A percentile compares a stretch with the other conserved stretches of the same genome.
Evolutionary conservation across 768 basidiomycete genomes (phyloP).

Genomic region (Mycena rosella): DNA sequence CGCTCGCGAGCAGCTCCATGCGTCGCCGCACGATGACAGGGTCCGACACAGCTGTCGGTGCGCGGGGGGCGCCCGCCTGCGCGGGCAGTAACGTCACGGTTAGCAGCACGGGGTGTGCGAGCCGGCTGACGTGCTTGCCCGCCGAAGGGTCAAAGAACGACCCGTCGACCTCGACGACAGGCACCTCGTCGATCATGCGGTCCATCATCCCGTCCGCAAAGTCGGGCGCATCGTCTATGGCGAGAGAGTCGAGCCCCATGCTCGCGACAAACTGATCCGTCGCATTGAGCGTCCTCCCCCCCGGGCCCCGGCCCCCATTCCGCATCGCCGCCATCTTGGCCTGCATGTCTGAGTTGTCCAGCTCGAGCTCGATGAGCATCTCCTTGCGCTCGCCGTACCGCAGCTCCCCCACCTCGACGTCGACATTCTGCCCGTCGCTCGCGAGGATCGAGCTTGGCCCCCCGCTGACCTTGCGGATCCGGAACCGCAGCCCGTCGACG

Average conservation of each 20-base stretch:
- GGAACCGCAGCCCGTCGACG: constrained; percentile 90
- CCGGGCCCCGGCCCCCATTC: constrained; percentile 31
- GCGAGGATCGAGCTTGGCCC: constrained; percentile 89
- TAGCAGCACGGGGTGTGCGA: constrained; percentile 94
- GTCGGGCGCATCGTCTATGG: constrained; percentile 79
- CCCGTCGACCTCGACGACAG: constrained; percentile 95
- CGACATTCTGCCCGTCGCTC: constrained; percentile 94
- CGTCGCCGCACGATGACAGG: constrained; percentile 92
- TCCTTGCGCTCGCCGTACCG: constrained; percentile 97
- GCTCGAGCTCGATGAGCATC: constrained; percentile 96
- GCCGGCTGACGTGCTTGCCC: constrained; percentile 84
- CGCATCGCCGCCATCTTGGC: constrained; percentile 46
- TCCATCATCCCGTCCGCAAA: constrained; percentile 95
- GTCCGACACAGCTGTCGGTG: constrained; percentile 72
- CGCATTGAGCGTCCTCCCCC: constrained; percentile 70
- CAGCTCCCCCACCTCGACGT: constrained; percentile 94
- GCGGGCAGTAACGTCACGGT: constrained; percentile 90
- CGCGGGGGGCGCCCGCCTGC: constrained; percentile 51
- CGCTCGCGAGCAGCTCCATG: constrained; percentile 96
- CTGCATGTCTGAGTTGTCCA: constrained; percentile 80
- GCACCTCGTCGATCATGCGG: constrained; percentile 97
- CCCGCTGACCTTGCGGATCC: constrained; percentile 94
- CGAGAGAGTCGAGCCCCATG: constrained; percentile 82
- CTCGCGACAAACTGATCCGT: constrained; percentile 92
- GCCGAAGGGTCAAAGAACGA: constrained; percentile 94